A percentile compares a stretch with the other conserved stretches of the same genome.
These are phyloP conservation scores for Metschnikowia lochheadii DNA, from an alignment of 805 yeast genomes.

Conservation along the genomic window DNA sequence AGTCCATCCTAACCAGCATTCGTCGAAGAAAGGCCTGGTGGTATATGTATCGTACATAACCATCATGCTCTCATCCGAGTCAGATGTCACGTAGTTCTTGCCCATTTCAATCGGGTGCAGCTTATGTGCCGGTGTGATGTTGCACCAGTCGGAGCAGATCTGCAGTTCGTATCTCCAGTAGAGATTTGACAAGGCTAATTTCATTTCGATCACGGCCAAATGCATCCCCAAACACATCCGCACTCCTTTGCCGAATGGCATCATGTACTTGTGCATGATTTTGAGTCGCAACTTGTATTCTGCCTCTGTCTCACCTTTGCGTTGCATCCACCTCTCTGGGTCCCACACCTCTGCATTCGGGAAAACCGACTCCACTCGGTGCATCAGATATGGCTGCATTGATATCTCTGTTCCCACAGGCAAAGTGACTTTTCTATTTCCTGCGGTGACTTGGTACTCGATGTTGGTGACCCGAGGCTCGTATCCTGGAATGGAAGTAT, in stretches of 20 bases:
- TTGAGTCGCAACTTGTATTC: conserved; percentile 35
- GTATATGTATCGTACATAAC: conserved; percentile 55
- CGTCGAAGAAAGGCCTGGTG: conserved; percentile 48
- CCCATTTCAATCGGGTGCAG: conserved; percentile 16
- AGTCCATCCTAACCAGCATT: conserved; percentile 46
- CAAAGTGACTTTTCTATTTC: conserved; percentile 21
- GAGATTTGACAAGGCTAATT: conserved; percentile 49
- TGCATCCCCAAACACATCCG: conserved; percentile 75
- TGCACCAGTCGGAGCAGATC: conserved; percentile 45
- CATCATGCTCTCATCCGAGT: conserved; percentile 47
- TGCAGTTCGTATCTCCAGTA: conserved; percentile 45
- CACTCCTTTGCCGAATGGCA: conserved; percentile 71
- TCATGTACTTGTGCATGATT: conserved; percentile 48
- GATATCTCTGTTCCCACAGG: conserved; percentile 57
- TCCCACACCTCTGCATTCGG: conserved; percentile 47
- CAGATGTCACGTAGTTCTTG: conserved; percentile 7
- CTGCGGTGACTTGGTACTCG: conserved; percentile 19
- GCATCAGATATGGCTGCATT: conserved; percentile 64
- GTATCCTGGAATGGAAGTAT: conserved; percentile 70
- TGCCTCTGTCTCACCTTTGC: conserved; percentile 27
- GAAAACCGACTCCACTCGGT: conserved; percentile 48
- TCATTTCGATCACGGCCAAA: conserved; percentile 63
- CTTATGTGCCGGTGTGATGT: conserved; percentile 16
- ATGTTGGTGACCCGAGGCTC: conserved; percentile 54
- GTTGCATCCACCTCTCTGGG: conserved; percentile 63